These are phyloP conservation scores for Aspergillus baeticus DNA, from an alignment of 495 filamentous ascomycete genomes.

Conservation along the genomic window DNA sequence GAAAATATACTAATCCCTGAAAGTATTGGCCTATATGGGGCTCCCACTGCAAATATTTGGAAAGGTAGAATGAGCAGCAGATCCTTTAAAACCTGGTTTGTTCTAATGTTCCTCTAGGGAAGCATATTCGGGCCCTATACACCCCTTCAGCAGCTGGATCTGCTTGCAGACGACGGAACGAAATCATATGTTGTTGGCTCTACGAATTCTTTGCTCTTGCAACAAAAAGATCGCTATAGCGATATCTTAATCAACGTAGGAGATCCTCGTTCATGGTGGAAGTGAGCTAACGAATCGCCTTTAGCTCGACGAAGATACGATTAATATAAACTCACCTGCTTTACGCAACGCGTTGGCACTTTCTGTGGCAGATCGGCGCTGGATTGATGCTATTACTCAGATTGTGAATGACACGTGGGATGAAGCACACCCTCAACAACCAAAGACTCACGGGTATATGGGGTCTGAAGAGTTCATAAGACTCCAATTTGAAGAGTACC, in stretches of 20 bases:
- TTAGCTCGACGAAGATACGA: slow-evolving; percentile 80
- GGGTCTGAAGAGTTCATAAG: slow-evolving; percentile 98
- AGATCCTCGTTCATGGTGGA: background rate
- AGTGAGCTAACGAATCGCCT: background rate
- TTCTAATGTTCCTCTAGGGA: slow-evolving; percentile 55
- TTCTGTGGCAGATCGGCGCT: slow-evolving; percentile 84
- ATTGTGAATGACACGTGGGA: slow-evolving; percentile 97
- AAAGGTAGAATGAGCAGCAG: slow-evolving; percentile 55
- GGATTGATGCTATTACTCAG: slow-evolving; percentile 94
- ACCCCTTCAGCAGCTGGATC: slow-evolving; percentile 90
- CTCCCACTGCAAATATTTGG: slow-evolving; percentile 93
- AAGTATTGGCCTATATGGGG: slow-evolving; percentile 89
- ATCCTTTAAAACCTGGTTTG: background rate
- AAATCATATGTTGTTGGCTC: slow-evolving; percentile 98
- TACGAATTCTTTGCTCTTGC: slow-evolving; percentile 89
- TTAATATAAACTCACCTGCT: slow-evolving; percentile 78
- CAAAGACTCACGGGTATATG: slow-evolving; percentile 91
- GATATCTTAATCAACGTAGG: slow-evolving; percentile 89
- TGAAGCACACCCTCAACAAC: slow-evolving; percentile 79
- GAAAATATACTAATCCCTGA: slow-evolving; percentile 22
- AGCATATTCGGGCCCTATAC: slow-evolving; percentile 97
- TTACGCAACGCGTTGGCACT: slow-evolving; percentile 75
- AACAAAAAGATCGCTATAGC: slow-evolving; percentile 96
- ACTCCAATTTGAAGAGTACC: slow-evolving; percentile 96
- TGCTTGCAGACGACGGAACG: slow-evolving; percentile 89